phyloP scores from a whole-genome alignment of 2,329 filamentous ascomycete genomes.

The Leptographium procerum region DNA sequence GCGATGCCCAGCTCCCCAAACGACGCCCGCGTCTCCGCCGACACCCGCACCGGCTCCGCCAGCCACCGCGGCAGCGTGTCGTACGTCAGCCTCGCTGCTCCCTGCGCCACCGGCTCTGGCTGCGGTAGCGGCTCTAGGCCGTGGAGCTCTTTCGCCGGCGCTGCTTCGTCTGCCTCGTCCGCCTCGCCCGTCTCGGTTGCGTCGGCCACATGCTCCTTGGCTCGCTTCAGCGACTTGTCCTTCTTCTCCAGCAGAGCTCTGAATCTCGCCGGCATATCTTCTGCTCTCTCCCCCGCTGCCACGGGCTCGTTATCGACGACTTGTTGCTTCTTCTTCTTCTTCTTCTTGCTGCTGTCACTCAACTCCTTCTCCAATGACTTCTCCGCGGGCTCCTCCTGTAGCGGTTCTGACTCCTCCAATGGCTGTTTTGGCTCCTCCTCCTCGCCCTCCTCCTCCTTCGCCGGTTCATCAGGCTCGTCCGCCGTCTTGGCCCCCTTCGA shows the following conservation, averaged over 20 bases:
- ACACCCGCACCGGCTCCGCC: conserved; percentile 58
- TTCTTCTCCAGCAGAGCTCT: conserved; percentile 44
- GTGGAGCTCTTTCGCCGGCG: conserved; percentile 35
- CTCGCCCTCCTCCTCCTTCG: neutral
- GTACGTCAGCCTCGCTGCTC: conserved; percentile 52
- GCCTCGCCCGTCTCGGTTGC: conserved; percentile 7
- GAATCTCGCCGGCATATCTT: conserved; percentile 25
- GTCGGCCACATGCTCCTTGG: neutral
- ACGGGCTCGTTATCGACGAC: neutral
- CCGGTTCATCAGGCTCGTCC: neutral
- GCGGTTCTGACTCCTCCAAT: neutral
- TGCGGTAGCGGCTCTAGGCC: conserved; percentile 76
- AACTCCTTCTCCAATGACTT: neutral
- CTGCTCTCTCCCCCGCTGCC: neutral
- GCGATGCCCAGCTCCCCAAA: conserved; percentile 33
- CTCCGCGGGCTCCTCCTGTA: neutral
- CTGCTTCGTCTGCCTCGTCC: neutral
- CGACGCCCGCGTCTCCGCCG: conserved; percentile 43
- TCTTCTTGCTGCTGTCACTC: neutral
- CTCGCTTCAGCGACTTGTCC: conserved; percentile 37
- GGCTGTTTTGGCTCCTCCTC: neutral
- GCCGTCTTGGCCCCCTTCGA: conserved; percentile 8
- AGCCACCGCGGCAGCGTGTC: conserved; percentile 76
- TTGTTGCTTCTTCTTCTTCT: neutral
- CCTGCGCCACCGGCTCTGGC: conserved; percentile 49